These are phyloP conservation scores for Ceratobasidium sp. DNA, from an alignment of 1,284 basidiomycete species.

Conservation along the genomic window DNA sequence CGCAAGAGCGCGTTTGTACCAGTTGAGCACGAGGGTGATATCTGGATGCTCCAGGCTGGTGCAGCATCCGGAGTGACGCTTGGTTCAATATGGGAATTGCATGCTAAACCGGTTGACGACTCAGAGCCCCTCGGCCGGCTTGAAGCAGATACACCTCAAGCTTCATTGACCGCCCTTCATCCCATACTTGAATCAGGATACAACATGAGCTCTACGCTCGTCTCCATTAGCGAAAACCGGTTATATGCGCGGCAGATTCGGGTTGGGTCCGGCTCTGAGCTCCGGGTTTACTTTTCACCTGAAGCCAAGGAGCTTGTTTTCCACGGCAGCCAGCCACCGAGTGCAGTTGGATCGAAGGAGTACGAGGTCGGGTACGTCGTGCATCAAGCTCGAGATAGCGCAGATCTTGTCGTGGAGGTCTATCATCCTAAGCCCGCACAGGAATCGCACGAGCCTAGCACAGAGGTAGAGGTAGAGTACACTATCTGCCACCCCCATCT, in stretches of 20 bases:
- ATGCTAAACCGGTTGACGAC: slow-evolving; percentile 71
- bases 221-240: background rate
- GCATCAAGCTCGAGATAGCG: slow-evolving; percentile 24
- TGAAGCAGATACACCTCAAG: slow-evolving; percentile 3
- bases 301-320: slow-evolving; percentile 26
- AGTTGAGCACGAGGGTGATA: slow-evolving; percentile 56
- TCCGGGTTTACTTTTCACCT: slow-evolving; percentile 31
- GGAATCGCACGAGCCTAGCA: too few relatives aligned
- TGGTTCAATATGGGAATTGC: slow-evolving; percentile 65
- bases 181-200: background rate
- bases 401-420: slow-evolving; percentile 32
- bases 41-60: slow-evolving; percentile 66
- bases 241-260: slow-evolving; percentile 36
- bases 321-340: background rate
- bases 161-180: background rate
- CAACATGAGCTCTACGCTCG: too few relatives aligned
- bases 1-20: slow-evolving; percentile 63
- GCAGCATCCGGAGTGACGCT: slow-evolving; percentile 70
- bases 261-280: slow-evolving; percentile 25
- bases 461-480: slow-evolving; percentile 17
- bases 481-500: background rate
- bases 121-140: background rate
- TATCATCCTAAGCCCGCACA: slow-evolving; percentile 2
- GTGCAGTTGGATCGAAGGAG: background rate
- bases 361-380: slow-evolving; percentile 36